A percentile compares a stretch with the other conserved stretches of the same genome.
phyloP scores from a whole-genome alignment of 192 early-diverging fungal genomes.

The Gonapodya sp. region DNA sequence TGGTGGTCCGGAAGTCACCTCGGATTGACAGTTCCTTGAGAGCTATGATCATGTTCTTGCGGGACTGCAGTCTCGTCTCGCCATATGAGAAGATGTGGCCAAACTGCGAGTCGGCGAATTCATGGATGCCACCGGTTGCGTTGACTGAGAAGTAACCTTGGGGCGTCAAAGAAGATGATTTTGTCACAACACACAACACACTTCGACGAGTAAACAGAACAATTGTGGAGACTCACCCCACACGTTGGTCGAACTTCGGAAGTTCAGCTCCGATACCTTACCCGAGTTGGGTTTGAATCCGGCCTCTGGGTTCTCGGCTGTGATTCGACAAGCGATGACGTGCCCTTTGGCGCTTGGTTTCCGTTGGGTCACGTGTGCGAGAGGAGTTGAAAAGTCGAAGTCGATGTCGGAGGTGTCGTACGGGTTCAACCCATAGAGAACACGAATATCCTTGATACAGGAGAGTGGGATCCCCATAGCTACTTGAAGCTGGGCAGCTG shows the following conservation, averaged over 20 bases:
- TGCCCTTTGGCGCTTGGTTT: constrained; percentile 91
- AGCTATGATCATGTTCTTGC: constrained; percentile 95
- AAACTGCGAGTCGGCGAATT: constrained; percentile 99
- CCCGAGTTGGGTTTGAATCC: constrained; percentile 97
- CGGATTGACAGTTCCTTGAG: constrained; percentile 97
- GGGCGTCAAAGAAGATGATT: neutral
- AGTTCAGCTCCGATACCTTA: constrained; percentile 95
- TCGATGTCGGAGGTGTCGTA: constrained; percentile 82
- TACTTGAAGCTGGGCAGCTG: constrained; percentile 94
- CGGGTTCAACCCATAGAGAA: constrained; percentile 84
- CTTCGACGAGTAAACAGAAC: no score
- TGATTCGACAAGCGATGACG: constrained; percentile 96
- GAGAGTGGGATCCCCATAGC: constrained; percentile 98
- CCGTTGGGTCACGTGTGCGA: constrained; percentile 73
- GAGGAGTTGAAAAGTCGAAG: constrained; percentile 76
- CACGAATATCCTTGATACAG: constrained; percentile 90
- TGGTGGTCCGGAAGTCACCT: constrained; percentile 96
- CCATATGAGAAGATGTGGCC: constrained; percentile 98
- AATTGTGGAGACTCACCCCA: constrained; percentile 84
- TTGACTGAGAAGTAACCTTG: constrained; percentile 82
- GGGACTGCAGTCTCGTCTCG: constrained; percentile 79
- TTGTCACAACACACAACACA: neutral
- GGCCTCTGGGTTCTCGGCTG: constrained; percentile 98
- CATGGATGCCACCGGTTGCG: constrained; percentile 89
- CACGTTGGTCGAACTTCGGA: constrained; percentile 87